Evolutionary conservation across 1,284 basidiomycete species (phyloP).

Genomic region (Coniophora puteana): DNA sequence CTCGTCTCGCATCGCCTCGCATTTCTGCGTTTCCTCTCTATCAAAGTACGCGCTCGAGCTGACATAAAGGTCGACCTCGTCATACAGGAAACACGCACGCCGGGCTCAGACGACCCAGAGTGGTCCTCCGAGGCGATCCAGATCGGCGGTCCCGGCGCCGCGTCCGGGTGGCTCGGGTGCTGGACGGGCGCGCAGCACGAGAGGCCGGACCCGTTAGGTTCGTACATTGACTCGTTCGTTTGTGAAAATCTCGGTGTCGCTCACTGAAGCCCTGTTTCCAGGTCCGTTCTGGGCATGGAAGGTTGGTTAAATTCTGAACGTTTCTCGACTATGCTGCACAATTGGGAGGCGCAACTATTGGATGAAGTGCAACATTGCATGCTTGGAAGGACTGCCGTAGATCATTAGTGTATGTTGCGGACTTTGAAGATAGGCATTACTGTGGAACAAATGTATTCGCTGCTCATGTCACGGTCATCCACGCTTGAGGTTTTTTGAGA

Average conservation of each 20-base stretch:
- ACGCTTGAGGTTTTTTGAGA: too few relatives aligned
- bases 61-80: conserved; percentile 28
- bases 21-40: too few relatives aligned
- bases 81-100: conserved; percentile 16
- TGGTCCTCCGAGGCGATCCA: conserved; percentile 57
- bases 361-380: too few relatives aligned
- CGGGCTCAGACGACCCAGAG: conserved; percentile 27
- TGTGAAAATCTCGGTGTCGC: neutral
- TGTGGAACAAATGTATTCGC: too few relatives aligned
- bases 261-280: conserved; percentile 6
- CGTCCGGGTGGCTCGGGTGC: conserved; percentile 49
- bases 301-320: conserved; percentile 22
- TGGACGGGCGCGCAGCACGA: conserved; percentile 57
- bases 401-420: too few relatives aligned
- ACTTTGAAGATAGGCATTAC: too few relatives aligned
- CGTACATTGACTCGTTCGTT: conserved; percentile 12
- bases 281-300: conserved; percentile 61
- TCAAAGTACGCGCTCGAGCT: too few relatives aligned
- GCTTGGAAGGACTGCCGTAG: too few relatives aligned
- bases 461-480: too few relatives aligned
- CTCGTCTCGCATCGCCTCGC: too few relatives aligned
- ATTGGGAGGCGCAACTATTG: too few relatives aligned
- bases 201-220: conserved; percentile 43
- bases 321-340: too few relatives aligned
- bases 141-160: conserved; percentile 49